Evolutionary conservation across 441 rosid species (phyloP).

Genomic region (Capsella rubella): DNA sequence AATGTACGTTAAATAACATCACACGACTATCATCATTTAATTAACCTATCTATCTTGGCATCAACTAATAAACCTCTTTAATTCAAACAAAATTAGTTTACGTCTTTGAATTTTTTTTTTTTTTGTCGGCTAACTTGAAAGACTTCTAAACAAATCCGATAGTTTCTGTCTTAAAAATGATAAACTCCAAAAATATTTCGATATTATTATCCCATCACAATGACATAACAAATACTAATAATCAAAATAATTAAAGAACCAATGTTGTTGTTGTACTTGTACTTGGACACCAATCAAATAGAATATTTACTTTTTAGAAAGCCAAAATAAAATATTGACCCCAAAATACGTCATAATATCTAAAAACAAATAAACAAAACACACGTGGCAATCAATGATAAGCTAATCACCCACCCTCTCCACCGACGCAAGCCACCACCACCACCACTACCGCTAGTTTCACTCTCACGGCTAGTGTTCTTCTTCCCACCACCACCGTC

Average conservation of each 20-base stretch:
- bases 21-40: no score
- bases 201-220: background rate
- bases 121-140: no score
- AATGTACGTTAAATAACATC: no score
- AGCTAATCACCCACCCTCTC: conserved; percentile 29
- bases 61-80: no score
- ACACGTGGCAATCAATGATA: conserved; percentile 24
- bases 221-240: background rate
- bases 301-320: background rate
- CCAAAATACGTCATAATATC: background rate
- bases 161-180: no score
- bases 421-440: background rate
- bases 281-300: background rate
- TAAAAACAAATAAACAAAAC: background rate
- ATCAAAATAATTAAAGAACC: background rate
- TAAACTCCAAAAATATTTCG: background rate
- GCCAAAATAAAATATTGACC: background rate
- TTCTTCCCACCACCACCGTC: conserved; percentile 50
- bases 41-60: no score
- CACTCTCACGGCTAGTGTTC: conserved; percentile 47
- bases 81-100: no score
- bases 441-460: conserved; percentile 50
- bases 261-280: background rate
- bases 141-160: no score
- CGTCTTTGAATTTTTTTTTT: no score